Conservation (phyloP, 495 filamentous ascomycete species). For the Elasticomyces elasticus region DNA sequence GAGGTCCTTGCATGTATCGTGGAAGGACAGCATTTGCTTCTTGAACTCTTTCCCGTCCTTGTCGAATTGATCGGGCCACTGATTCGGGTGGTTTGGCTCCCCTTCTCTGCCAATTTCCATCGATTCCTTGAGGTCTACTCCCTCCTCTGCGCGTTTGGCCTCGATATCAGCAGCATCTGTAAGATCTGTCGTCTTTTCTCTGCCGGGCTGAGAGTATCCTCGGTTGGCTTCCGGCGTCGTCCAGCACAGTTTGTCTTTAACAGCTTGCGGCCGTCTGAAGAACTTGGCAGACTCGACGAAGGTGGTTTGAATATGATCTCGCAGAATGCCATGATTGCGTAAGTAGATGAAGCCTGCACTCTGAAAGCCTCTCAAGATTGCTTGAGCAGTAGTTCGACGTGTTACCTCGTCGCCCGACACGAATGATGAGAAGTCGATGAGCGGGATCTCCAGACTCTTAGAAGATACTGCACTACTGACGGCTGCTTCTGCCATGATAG, state of each 20-base stretch:
- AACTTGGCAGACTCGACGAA: slow-evolving; percentile 67
- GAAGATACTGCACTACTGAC: slow-evolving; percentile 18
- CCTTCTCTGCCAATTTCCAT: slow-evolving; percentile 75
- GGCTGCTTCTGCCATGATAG: slow-evolving; percentile 4
- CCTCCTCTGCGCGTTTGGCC: slow-evolving; percentile 42
- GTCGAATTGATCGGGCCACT: slow-evolving; percentile 58
- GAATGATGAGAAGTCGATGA: slow-evolving; percentile 79
- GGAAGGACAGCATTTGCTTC: slow-evolving; percentile 62
- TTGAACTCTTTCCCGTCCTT: slow-evolving; percentile 58
- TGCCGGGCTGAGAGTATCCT: slow-evolving; percentile 65
- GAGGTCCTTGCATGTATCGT: slow-evolving; percentile 57
- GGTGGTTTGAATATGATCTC: slow-evolving; percentile 38
- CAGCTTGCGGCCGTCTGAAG: slow-evolving; percentile 57
- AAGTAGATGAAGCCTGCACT: slow-evolving; percentile 87
- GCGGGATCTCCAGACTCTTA: slow-evolving; percentile 25
- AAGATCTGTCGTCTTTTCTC: slow-evolving; percentile 63
- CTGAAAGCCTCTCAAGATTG: slow-evolving; percentile 71
- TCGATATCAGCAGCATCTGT: slow-evolving; percentile 50
- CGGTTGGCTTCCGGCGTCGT: slow-evolving; percentile 32
- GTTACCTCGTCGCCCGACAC: slow-evolving; percentile 51
- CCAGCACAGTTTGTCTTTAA: slow-evolving; percentile 51
- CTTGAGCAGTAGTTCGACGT: slow-evolving; percentile 54
- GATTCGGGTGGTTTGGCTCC: slow-evolving; percentile 58
- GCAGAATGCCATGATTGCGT: slow-evolving; percentile 61
- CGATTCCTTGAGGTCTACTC: slow-evolving; percentile 73